Conservation (phyloP, 2,329 filamentous ascomycete genomes). For the Aotearoamyces nothofagi region DNA sequence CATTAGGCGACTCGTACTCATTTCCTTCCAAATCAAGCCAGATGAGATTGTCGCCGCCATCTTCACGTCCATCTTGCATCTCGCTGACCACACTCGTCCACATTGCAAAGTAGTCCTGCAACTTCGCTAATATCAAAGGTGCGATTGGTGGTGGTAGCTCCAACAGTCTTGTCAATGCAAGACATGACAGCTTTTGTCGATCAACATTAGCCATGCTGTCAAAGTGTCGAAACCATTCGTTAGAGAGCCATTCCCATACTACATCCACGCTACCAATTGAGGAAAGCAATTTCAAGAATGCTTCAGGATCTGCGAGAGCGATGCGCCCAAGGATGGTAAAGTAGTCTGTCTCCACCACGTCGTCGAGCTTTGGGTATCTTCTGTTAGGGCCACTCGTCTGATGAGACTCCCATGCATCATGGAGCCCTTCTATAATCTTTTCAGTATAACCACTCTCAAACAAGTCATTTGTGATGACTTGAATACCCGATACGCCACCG, state of each 20-base stretch:
- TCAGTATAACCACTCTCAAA: conserved; percentile 45
- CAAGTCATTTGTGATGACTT: conserved; percentile 49
- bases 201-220: conserved; percentile 51
- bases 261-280: conserved; percentile 26
- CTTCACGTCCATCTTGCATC: conserved; percentile 42
- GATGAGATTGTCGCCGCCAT: conserved; percentile 35
- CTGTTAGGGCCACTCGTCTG: conserved; percentile 71
- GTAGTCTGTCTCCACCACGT: conserved; percentile 71
- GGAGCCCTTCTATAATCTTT: conserved; percentile 49
- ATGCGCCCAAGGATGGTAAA: conserved; percentile 71
- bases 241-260: conserved; percentile 43
- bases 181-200: conserved; percentile 54
- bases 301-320: conserved; percentile 54
- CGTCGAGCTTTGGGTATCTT: conserved; percentile 52
- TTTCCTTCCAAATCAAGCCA: conserved; percentile 24
- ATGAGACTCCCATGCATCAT: conserved; percentile 56
- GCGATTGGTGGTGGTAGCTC: conserved; percentile 40
- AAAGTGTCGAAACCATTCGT: conserved; percentile 54
- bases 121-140: conserved; percentile 37
- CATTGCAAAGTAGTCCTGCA: conserved; percentile 62
- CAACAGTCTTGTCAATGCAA: conserved; percentile 57
- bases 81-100: conserved; percentile 60
- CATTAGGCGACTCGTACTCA: conserved; percentile 42
- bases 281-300: conserved; percentile 46
- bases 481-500: conserved; percentile 44